Base-by-base conservation (phyloP, 2,329 filamentous ascomycete genomes). In the Ophiognomonia clavigignenti-juglandacearum region DNA sequence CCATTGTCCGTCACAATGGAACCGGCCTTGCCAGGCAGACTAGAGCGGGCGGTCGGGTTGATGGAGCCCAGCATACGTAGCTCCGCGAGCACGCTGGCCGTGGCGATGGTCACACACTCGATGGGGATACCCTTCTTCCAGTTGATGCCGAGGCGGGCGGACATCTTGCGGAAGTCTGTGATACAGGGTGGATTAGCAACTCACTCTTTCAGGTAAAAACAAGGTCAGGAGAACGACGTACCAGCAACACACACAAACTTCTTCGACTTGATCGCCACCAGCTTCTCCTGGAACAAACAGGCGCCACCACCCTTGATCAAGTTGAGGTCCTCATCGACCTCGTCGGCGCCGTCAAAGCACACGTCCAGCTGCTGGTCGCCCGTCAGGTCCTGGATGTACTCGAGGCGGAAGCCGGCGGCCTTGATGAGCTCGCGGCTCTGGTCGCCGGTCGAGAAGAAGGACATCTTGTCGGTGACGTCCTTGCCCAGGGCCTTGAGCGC, bases 241-340 rank as follows among this genome's bases (percentile, higher is more conserved):
- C 84, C 85, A 47, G 88, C 89, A 48, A 95, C 88, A 59, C 88
- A 92, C 53, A 96, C 77, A 61, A 96, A 96, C 62, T 88, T 87
- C 67, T 82, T 86, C 4, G 89, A 85, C 41, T 86, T 80, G 51
- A 88, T 81, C 5, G 91, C 91, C 4, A 98, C 91, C 29, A 98
- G 75, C 73, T 98, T 98, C 71, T 98, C 93, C 67, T 97, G 93
- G 72, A 96, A 95, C 47, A 97, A 71, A 68, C 93, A 98, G n/a
- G 90, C 93, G 49, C 93, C 93, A 41, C 93, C 93, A 45, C 93
- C 93, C 73, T 97, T 97, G 72, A 98, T 97, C 62, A 92, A 89
- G 68, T 97, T 98, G 51, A 98, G 71, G 43, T 95, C 87, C 39
- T 88, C 83, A 63, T 98, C 93, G 26, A 98, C 90, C 72, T 98